phyloP scores from a whole-genome alignment of 768 basidiomycete species.

The Hygrophorus russula region DNA sequence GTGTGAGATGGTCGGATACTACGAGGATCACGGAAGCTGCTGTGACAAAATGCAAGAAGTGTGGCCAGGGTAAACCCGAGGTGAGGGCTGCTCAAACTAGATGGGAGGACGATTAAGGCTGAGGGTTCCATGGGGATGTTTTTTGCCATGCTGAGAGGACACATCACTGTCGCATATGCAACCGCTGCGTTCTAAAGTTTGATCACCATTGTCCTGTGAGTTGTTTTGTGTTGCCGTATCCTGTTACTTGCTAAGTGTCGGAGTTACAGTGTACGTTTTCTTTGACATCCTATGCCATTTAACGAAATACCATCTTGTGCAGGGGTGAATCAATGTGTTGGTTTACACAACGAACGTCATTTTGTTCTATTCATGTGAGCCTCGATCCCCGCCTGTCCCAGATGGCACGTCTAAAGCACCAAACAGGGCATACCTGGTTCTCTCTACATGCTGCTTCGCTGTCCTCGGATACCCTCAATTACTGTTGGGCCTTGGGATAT shows the following conservation, averaged over 20 bases:
- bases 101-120: slow-evolving; percentile 1
- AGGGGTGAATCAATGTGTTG: slow-evolving; percentile 99
- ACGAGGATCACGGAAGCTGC: slow-evolving; percentile 42
- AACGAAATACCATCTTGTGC: slow-evolving; percentile 5
- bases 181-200: slow-evolving; percentile 80
- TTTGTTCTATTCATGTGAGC: slow-evolving; percentile 89
- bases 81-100: slow-evolving; percentile 33
- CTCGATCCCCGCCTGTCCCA: neutral
- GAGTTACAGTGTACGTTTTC: slow-evolving; percentile 4
- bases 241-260: neutral
- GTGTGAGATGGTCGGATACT: slow-evolving; percentile 42
- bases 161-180: slow-evolving; percentile 90
- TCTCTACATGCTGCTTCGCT: slow-evolving; percentile 53
- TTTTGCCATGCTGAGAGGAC: slow-evolving; percentile 46
- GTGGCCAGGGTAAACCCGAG: slow-evolving; percentile 64
- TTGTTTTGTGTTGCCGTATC: slow-evolving; percentile 12
- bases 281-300: neutral
- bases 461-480: slow-evolving; percentile 53
- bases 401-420: neutral
- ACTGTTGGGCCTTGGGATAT: slow-evolving; percentile 46
- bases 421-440: slow-evolving; percentile 66
- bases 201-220: slow-evolving; percentile 87
- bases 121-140: slow-evolving; percentile 5
- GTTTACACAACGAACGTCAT: slow-evolving; percentile 89
- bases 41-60: slow-evolving; percentile 56